Percentiles rank a stretch among this genome's conserved stretches.
Evolutionary conservation across 1,139 yeast genomes (phyloP).

Genomic region (Pichia sorboxylosa): DNA sequence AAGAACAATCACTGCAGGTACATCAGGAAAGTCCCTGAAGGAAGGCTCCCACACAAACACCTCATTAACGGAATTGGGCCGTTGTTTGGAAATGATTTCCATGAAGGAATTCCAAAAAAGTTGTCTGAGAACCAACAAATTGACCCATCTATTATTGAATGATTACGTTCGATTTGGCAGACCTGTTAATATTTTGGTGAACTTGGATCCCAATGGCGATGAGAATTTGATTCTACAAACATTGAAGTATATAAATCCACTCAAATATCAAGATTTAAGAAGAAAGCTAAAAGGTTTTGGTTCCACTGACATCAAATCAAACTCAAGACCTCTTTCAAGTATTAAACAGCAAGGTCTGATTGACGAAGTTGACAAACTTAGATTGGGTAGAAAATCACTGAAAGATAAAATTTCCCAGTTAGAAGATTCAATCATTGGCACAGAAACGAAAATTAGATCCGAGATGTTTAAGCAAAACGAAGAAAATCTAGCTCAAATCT

Average conservation of each 20-base stretch:
- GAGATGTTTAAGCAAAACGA: constrained; percentile 18
- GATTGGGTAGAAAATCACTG: constrained; percentile 11
- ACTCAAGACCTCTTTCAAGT: constrained; percentile 2
- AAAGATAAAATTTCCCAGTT: constrained; percentile 12
- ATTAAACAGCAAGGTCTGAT: constrained; percentile 7
- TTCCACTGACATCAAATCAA: constrained; percentile 1
- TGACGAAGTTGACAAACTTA: constrained; percentile 16
- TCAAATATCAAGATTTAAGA: constrained; percentile 18
- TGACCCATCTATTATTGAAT: constrained; percentile 35
- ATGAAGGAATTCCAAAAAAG: constrained; percentile 28
- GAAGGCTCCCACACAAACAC: constrained; percentile 32
- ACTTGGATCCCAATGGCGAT: constrained; percentile 57
- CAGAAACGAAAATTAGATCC: constrained; percentile 14
- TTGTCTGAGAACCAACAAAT: constrained; percentile 32
- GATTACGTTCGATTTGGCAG: constrained; percentile 30
- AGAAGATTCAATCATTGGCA: constrained; percentile 14
- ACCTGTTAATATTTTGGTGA: constrained; percentile 32
- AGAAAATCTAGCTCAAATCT: constrained; percentile 11
- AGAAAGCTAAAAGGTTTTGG: constrained; percentile 9
- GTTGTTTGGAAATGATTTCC: constrained; percentile 30
- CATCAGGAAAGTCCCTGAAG: constrained; percentile 30
- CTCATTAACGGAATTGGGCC: constrained; percentile 36
- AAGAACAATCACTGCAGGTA: constrained; percentile 32
- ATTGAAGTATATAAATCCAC: constrained; percentile 29
- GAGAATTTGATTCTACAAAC: constrained; percentile 38